Evolutionary conservation across 768 basidiomycete species (phyloP).

Genomic region (Suillus weaverae): DNA sequence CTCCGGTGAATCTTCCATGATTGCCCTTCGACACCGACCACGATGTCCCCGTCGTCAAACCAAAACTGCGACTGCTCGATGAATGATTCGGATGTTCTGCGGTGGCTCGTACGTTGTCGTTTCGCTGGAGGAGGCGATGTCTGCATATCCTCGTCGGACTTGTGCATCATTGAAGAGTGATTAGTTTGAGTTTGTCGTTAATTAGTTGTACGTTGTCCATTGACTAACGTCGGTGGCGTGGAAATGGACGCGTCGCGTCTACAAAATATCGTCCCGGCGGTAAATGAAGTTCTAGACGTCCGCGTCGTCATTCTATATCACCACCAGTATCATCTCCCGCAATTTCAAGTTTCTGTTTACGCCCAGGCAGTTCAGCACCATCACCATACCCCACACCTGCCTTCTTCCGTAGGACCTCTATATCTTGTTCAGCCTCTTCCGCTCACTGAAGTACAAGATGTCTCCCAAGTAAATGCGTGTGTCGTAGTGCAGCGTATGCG

Average conservation of each 20-base stretch:
- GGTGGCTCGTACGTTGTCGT: conserved; percentile 10
- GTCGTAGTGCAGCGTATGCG: conserved; percentile 81
- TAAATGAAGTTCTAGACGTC: background rate
- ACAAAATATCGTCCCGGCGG: background rate
- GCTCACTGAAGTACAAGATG: conserved; percentile 97
- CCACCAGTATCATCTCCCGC: conserved; percentile 39
- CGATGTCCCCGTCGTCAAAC: conserved; percentile 38
- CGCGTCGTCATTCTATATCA: conserved; percentile 26
- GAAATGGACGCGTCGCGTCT: conserved; percentile 6
- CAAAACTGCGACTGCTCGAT: conserved; percentile 17
- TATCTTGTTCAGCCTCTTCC: conserved; percentile 74
- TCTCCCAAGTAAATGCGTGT: conserved; percentile 94
- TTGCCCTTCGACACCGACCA: conserved; percentile 26
- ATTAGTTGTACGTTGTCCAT: background rate
- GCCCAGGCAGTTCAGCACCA: conserved; percentile 68
- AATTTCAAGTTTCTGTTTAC: conserved; percentile 69
- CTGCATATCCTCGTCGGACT: conserved; percentile 1
- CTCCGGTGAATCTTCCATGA: conserved; percentile 29
- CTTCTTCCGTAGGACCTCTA: conserved; percentile 76
- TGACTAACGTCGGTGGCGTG: conserved; percentile 8
- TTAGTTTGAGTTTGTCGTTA: background rate
- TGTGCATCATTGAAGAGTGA: conserved; percentile 2
- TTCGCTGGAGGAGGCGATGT: conserved; percentile 7
- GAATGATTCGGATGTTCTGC: background rate
- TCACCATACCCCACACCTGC: conserved; percentile 76